Evolutionary conservation across 352 stramenopile species (phyloP).

Genomic region (Pythium insidiosum): DNA sequence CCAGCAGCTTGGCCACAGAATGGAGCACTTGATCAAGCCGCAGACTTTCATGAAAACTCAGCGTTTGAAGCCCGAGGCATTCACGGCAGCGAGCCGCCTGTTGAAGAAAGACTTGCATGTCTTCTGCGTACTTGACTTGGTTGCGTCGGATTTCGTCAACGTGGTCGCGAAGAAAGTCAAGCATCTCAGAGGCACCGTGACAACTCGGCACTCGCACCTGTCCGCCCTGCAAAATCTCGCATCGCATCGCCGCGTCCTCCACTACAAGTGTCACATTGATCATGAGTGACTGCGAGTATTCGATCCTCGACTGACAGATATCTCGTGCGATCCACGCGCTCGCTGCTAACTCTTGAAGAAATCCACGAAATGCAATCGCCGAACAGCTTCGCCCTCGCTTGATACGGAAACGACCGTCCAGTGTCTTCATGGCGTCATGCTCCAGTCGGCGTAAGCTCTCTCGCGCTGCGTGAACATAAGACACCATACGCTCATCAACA

Average conservation of each 20-base stretch:
- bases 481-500: conserved; percentile 36
- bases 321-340: too few relatives aligned
- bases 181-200: conserved; percentile 1
- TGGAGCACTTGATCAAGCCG: conserved; percentile 14
- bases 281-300: too few relatives aligned
- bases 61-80: conserved; percentile 15
- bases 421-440: conserved; percentile 19
- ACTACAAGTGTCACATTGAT: conserved; percentile 32
- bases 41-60: conserved; percentile 29
- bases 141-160: conserved; percentile 6
- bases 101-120: conserved; percentile 19
- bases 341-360: conserved; percentile 32
- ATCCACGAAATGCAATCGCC: conserved; percentile 36
- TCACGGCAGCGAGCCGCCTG: conserved; percentile 26
- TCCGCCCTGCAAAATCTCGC: conserved; percentile 33
- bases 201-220: conserved; percentile 26
- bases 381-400: conserved; percentile 37
- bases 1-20: conserved; percentile 12
- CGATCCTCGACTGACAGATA: too few relatives aligned
- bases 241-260: conserved; percentile 29
- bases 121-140: background rate
- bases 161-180: conserved; percentile 13
- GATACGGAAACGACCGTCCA: conserved; percentile 25
- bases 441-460: conserved; percentile 25
- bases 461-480: conserved; percentile 32